Evolutionary conservation across 2,329 filamentous ascomycete genomes (phyloP), one percentile per base, ranked within the genome.

Genomic region (Neoascochyta sp.): DNA sequence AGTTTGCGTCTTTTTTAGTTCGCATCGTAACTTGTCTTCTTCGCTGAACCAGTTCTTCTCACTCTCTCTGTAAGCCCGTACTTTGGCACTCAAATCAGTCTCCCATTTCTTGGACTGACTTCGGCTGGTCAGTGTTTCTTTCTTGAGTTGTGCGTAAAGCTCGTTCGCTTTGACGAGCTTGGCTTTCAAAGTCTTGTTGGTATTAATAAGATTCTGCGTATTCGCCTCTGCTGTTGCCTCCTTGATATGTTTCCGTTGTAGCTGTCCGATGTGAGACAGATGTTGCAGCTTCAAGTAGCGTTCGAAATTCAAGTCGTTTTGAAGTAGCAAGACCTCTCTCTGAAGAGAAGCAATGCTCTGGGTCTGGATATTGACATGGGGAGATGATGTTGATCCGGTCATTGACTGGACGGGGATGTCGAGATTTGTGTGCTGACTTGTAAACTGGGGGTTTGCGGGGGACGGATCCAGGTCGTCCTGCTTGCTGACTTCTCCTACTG

Each of bases 201-300:
- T 80, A 47, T 87, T 82, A 42, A 90, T 77, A 3, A 92, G 66
- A 30, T 88, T 87, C 45, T 90, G 84, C 2, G 83, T 87, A 54
- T 92, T 85, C 1, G 86, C 85, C 55, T 90, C 86, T 1, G 78
- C 82, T 2, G 84, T 83, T 6, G 83, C 83, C 57, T 89, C 83
- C 43, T 77, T 77, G 42, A 90, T 78, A 36, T 87, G 81, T 40
- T 80, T 80, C 9, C 83, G 74, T 45, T 85, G 81, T 22, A 92
- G 65, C 50, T 86, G 83, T 1, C 84, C 84, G 53, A 92, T 89
- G 36, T 90, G 84, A 2, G 81, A 76, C 44, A 89, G 76, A 57
- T 90, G 86, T 51, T 92, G 86, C 43, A 87, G 78, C 55, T 89
- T 90, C 50, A 90, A 73, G 60, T 87, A 90, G 15, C 83, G 74